These are phyloP conservation scores for Aspergillus amoenus DNA, from an alignment of 2,329 filamentous ascomycete genomes.

Conservation along the genomic window DNA sequence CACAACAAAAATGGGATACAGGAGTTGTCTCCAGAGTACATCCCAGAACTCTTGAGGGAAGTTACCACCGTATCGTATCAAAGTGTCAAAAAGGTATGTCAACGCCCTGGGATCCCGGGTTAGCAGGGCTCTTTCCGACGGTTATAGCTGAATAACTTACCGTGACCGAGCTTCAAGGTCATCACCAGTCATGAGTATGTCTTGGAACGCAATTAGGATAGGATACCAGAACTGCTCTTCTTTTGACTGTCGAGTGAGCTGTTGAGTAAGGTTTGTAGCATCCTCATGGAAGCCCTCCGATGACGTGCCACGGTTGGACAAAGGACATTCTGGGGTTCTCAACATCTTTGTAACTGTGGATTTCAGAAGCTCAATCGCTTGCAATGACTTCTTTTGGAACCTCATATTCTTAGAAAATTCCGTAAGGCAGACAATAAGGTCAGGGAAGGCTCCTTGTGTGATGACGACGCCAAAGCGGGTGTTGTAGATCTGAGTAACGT, in stretches of 20 bases:
- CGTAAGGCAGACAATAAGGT: conserved; percentile 92
- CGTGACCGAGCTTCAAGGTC: conserved; percentile 88
- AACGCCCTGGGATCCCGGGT: conserved; percentile 58
- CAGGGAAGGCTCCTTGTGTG: conserved; percentile 92
- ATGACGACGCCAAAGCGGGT: conserved; percentile 95
- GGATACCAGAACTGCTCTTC: conserved; percentile 99
- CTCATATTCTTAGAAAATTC: conserved; percentile 98
- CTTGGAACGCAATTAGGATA: conserved; percentile 95
- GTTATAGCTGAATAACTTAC: conserved; percentile 27
- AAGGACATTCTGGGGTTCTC: conserved; percentile 88
- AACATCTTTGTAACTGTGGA: conserved; percentile 93
- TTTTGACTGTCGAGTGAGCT: conserved; percentile 76
- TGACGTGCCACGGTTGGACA: conserved; percentile 65
- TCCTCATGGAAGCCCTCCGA: conserved; percentile 44
- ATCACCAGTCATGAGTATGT: conserved; percentile 98
- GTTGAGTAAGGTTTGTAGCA: conserved; percentile 55
- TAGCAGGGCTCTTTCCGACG: conserved; percentile 12
- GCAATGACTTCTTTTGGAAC: conserved; percentile 97
- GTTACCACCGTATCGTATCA: conserved; percentile 84
- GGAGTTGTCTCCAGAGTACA: conserved; percentile 91
- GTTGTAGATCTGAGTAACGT: conserved; percentile 93
- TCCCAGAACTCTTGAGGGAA: conserved; percentile 98
- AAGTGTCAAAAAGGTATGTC: conserved; percentile 93
- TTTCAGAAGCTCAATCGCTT: conserved; percentile 92
- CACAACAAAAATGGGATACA: conserved; percentile 99